Percentiles rank a stretch among this genome's conserved stretches.
phyloP scores from a whole-genome alignment of 352 stramenopile genomes.

The Pythium graminicola region DNA sequence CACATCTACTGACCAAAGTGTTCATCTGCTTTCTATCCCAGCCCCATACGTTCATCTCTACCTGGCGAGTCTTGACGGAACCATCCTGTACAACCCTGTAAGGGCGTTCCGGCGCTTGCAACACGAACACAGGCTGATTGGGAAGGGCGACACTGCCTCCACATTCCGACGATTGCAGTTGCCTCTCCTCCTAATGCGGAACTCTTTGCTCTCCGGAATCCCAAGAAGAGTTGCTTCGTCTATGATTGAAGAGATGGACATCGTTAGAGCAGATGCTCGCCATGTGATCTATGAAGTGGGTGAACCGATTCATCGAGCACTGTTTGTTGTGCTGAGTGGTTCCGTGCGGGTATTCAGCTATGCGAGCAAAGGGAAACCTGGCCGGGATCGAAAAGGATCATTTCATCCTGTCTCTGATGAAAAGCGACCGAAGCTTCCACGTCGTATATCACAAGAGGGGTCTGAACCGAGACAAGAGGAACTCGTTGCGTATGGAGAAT shows the following conservation, averaged over 20 bases:
- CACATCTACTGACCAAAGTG: background rate
- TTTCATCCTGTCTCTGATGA: constrained; percentile 9
- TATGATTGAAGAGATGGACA: constrained; percentile 20
- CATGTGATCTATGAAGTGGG: constrained; percentile 20
- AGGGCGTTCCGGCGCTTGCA: constrained; percentile 30
- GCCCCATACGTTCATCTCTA: constrained; percentile 23
- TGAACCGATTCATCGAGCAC: background rate
- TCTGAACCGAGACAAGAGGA: constrained; percentile 5
- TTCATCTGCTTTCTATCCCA: constrained; percentile 30
- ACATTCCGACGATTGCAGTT: constrained; percentile 14
- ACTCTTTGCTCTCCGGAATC: constrained; percentile 11
- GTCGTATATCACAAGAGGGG: constrained; percentile 11
- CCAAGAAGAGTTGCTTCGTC: background rate
- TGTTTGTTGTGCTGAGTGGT: constrained; percentile 20
- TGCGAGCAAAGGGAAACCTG: constrained; percentile 3
- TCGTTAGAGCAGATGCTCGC: constrained; percentile 7
- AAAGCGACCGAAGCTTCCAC: constrained; percentile 20
- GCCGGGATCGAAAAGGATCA: constrained; percentile 9
- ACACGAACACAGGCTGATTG: constrained; percentile 7
- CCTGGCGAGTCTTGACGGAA: constrained; percentile 28
- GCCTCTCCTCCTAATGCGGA: background rate
- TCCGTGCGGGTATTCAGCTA: constrained; percentile 20
- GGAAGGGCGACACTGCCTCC: background rate
- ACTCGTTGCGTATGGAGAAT: background rate
- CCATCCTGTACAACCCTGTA: constrained; percentile 36